Evolutionary conservation across 1,139 yeast species (phyloP).

Genomic region (Kazachstania sp.): DNA sequence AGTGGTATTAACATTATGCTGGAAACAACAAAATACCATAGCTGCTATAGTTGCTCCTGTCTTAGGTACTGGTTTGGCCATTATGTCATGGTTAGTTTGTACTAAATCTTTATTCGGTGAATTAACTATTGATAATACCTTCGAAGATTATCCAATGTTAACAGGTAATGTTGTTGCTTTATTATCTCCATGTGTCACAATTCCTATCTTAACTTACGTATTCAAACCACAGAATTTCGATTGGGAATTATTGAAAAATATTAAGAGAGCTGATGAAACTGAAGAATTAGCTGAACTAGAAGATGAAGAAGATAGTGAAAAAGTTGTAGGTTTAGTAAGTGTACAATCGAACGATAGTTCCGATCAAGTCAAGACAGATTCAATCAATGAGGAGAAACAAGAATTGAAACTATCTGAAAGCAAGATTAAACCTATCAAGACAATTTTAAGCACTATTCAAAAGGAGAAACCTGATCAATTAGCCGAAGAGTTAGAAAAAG

Average conservation of each 20-base stretch:
- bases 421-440: constrained; percentile 8
- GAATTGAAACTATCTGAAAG: constrained; percentile 33
- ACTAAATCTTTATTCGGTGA: constrained; percentile 47
- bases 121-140: constrained; percentile 55
- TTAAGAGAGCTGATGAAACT: constrained; percentile 59
- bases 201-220: constrained; percentile 55
- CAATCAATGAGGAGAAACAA: constrained; percentile 3
- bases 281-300: constrained; percentile 40
- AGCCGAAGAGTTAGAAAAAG: constrained; percentile 37
- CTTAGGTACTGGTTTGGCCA: constrained; percentile 51
- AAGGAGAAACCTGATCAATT: constrained; percentile 33
- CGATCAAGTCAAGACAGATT: constrained; percentile 5
- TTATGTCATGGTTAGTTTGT: constrained; percentile 58
- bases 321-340: constrained; percentile 9
- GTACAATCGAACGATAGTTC: constrained; percentile 9
- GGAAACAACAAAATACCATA: constrained; percentile 53
- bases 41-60: constrained; percentile 59
- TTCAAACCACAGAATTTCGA: constrained; percentile 69
- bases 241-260: constrained; percentile 51
- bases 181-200: constrained; percentile 58
- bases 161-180: constrained; percentile 81
- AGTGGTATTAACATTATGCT: constrained; percentile 60
- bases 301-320: constrained; percentile 18
- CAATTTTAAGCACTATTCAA: constrained; percentile 8
- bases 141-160: constrained; percentile 73